phyloP scores from a whole-genome alignment of 495 filamentous ascomycete species.

The Xylaria acuta region DNA sequence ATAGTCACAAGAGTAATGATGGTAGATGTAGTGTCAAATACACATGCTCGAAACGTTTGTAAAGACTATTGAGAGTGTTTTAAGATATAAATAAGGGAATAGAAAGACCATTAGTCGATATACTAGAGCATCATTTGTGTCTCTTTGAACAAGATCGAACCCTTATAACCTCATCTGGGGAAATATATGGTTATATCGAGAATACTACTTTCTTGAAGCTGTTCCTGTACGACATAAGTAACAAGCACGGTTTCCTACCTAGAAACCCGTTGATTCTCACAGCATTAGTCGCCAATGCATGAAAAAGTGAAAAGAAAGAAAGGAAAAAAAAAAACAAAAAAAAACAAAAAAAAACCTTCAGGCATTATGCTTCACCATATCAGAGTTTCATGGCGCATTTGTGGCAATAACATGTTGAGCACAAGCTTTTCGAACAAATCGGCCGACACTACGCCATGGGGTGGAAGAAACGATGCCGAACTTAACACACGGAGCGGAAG shows the following conservation, averaged over 20 bases:
- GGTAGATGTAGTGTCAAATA: neutral
- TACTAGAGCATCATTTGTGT: neutral
- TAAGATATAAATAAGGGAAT: neutral
- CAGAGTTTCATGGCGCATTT: neutral
- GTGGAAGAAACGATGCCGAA: neutral
- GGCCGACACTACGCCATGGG: neutral
- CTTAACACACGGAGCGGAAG: neutral
- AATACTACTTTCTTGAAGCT: neutral
- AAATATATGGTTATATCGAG: neutral
- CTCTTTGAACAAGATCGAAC: neutral
- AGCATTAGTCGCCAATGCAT: neutral
- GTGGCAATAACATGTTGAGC: neutral
- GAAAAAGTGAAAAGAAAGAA: neutral
- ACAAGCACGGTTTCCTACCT: neutral
- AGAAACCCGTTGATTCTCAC: neutral
- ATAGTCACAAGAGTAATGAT: neutral
- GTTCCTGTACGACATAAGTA: neutral
- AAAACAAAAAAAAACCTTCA: no score
- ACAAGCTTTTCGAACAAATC: neutral
- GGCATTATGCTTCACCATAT: slow-evolving; percentile 3
- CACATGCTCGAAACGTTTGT: neutral
- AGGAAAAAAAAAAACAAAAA: no score
- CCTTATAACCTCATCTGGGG: neutral
- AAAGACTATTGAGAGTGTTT: neutral
- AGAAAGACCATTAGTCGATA: neutral